These are phyloP conservation scores for Silene noctiflora DNA, from an alignment of 179 eudicot genomes.

Conservation along the genomic window DNA sequence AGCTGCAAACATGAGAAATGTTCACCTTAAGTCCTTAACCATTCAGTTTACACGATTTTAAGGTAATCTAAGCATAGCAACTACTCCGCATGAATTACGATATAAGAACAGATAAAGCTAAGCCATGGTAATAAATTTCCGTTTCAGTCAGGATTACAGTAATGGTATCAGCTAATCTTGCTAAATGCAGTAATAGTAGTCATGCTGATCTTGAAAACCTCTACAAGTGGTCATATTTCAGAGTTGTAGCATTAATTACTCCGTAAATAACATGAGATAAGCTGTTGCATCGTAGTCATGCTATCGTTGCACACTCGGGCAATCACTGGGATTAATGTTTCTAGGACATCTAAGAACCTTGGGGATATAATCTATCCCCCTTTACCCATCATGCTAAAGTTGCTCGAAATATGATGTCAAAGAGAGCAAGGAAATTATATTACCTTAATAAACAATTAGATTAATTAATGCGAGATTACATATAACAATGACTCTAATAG, in stretches of 20 bases:
- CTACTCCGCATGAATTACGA: background rate
- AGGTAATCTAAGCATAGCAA: background rate
- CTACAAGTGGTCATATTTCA: background rate
- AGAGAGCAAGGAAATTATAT: no score
- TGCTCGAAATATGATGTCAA: no score
- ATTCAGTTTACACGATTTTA: background rate
- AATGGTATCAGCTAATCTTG: background rate
- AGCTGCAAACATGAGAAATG: slow-evolving; percentile 21
- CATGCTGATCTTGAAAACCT: background rate
- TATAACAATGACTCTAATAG: no score
- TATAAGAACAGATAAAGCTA: background rate
- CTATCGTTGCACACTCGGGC: no score
- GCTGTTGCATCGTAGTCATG: no score
- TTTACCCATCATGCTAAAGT: no score
- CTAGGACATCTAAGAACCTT: no score
- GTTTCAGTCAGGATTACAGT: background rate
- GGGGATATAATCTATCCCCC: no score
- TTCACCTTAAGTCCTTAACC: slow-evolving; percentile 2
- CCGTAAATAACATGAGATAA: background rate
- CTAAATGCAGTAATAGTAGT: background rate
- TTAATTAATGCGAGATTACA: no score
- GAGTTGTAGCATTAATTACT: background rate
- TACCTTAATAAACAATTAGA: no score
- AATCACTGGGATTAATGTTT: no score
- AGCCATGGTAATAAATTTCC: no score